These are phyloP conservation scores for Ceratobasidium sp. DNA, from an alignment of 1,284 basidiomycete genomes.

Conservation along the genomic window DNA sequence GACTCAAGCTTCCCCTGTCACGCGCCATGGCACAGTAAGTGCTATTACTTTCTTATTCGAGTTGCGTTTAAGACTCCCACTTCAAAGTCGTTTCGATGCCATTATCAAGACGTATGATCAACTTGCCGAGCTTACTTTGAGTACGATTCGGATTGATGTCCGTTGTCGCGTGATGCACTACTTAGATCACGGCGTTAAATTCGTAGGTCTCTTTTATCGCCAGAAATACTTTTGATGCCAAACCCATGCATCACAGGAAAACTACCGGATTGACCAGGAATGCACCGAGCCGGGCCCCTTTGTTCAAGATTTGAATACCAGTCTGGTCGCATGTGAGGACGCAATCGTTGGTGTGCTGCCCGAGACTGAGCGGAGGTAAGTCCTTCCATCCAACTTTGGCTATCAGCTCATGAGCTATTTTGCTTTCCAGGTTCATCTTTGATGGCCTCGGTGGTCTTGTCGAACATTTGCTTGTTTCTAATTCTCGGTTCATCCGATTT, in stretches of 20 bases:
- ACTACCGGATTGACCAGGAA: constrained; percentile 85
- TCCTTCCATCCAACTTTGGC: constrained; percentile 29
- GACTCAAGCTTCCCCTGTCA: constrained; percentile 81
- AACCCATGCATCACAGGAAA: constrained; percentile 68
- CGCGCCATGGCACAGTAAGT: constrained; percentile 88
- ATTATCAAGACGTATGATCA: constrained; percentile 91
- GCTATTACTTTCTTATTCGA: constrained; percentile 12
- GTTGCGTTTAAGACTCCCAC: constrained; percentile 37
- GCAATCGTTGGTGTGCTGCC: constrained; percentile 74
- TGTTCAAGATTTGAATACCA: constrained; percentile 87
- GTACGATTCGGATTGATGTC: constrained; percentile 91
- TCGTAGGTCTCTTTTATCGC: constrained; percentile 64
- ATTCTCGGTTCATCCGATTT: constrained; percentile 77
- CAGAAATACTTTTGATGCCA: constrained; percentile 18
- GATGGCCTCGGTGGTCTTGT: constrained; percentile 88
- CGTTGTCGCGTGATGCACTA: constrained; percentile 88
- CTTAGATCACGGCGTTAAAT: constrained; percentile 81
- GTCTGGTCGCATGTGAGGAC: constrained; percentile 84
- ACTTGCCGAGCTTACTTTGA: constrained; percentile 86
- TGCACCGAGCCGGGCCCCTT: constrained; percentile 92
- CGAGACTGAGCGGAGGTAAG: constrained; percentile 75
- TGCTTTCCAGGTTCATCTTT: constrained; percentile 79
- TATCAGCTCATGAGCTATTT: constrained; percentile 7
- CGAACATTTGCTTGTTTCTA: constrained; percentile 84
- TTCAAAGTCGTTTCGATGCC: constrained; percentile 85